Evolutionary conservation across 2,329 filamentous ascomycete genomes (phyloP), one percentile per base, ranked within the genome.

Genomic region (Epichloe festucae): DNA sequence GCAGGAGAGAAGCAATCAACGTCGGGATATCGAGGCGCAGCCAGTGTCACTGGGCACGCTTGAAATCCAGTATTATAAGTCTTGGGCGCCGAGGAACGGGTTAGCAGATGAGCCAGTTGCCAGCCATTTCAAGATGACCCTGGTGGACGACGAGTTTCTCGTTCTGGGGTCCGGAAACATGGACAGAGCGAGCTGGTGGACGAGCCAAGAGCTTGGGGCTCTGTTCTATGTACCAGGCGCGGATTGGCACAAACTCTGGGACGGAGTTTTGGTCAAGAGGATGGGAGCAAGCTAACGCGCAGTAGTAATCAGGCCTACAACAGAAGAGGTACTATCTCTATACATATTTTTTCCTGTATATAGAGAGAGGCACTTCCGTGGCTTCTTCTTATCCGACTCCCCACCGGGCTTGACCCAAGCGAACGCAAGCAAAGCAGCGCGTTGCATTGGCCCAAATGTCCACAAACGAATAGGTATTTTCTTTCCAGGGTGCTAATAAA

Each of bases 161-260:
- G 73, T 93, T 1, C 68, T 93, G 3, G 88, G 88, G 0, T 90
- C 85, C 17, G 87, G 87, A 1, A 94, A 94, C 63, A 80, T 90
- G 74, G 88, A 94, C 67, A 77, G 87, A 1, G 87, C 88, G 7
- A 90, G 85, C 62, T 93, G 86, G 85, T 90, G 80, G 66, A 93
- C 88, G 5, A 90, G 85, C 64, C 88, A 93, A 66, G 88, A 94
- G 67, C 70, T 93, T 21, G 87, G 87, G 1, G 71, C 93, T 34
- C 60, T 81, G 41, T 75, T 81, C 51, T 67, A 75, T 44, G 67
- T 68, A n/a, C 69, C 69, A 3, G 65, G 60, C 0, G 67, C 70
- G 40, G 55, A 65, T 38, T 65, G 63, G 4, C 59, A 63, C 38
- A 58, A 59, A n/a, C 54, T 71, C 4, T 73, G 70, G 70, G 65